Evolutionary conservation across 2,329 filamentous ascomycete genomes (phyloP).

Genomic region (Alternaria ethzedia): DNA sequence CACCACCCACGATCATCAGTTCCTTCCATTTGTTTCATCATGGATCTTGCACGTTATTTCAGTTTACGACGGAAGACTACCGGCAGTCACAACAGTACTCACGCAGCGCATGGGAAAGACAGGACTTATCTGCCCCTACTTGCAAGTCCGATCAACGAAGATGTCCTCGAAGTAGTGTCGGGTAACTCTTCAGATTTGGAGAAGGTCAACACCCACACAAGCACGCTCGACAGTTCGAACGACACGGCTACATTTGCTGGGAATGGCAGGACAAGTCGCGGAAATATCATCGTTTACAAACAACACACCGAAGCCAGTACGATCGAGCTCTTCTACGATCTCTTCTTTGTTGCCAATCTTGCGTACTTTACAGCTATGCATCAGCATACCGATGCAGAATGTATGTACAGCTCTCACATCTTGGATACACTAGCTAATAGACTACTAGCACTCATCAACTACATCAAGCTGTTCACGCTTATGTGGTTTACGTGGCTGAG

Average conservation of each 20-base stretch:
- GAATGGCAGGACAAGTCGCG: conserved; percentile 24
- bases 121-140: conserved; percentile 24
- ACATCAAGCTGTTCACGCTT: conserved; percentile 62
- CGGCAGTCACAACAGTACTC: neutral
- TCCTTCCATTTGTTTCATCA: conserved; percentile 2
- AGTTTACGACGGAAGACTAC: conserved; percentile 17
- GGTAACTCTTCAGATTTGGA: conserved; percentile 17
- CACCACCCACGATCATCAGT: neutral
- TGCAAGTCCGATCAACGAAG: conserved; percentile 28
- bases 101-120: neutral
- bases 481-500: conserved; percentile 73
- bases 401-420: neutral
- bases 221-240: conserved; percentile 9
- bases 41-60: conserved; percentile 29
- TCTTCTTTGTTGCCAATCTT: conserved; percentile 69
- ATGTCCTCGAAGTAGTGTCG: conserved; percentile 21
- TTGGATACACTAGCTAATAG: neutral
- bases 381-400: conserved; percentile 59
- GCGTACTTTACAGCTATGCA: conserved; percentile 66
- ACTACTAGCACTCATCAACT: conserved; percentile 42
- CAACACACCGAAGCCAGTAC: conserved; percentile 56
- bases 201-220: conserved; percentile 12
- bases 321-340: conserved; percentile 64
- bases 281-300: conserved; percentile 35
- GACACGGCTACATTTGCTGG: conserved; percentile 19